These are phyloP conservation scores for Colletotrichum magnum DNA, from an alignment of 2,329 filamentous ascomycete genomes.

Conservation along the genomic window DNA sequence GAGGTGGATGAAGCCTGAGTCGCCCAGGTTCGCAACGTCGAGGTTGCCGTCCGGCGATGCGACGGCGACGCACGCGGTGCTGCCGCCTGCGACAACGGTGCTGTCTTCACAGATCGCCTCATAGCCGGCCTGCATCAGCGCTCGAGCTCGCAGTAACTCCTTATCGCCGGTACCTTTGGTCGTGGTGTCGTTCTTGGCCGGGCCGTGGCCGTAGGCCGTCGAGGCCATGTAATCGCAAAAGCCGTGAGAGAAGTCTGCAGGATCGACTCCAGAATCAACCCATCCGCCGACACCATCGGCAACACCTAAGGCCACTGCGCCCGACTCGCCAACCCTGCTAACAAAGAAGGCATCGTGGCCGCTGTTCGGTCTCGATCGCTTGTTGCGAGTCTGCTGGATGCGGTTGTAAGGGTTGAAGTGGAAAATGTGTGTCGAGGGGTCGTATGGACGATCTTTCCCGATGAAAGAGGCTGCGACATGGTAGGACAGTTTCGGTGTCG, in stretches of 20 bases:
- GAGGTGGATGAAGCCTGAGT: conserved; percentile 93
- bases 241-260: conserved; percentile 94
- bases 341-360: conserved; percentile 98
- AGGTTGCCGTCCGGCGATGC: conserved; percentile 80
- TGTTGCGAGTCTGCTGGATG: conserved; percentile 67
- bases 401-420: conserved; percentile 78
- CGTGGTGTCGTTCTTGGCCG: conserved; percentile 47
- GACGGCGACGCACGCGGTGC: conserved; percentile 91
- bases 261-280: conserved; percentile 92
- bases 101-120: conserved; percentile 83
- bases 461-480: conserved; percentile 82
- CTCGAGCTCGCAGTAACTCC: conserved; percentile 41
- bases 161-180: conserved; percentile 31
- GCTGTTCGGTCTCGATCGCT: conserved; percentile 78
- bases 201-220: conserved; percentile 72
- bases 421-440: conserved; percentile 78
- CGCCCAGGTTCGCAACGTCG: conserved; percentile 93
- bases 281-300: conserved; percentile 97
- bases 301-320: conserved; percentile 85
- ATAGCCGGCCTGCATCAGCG: conserved; percentile 86
- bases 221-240: conserved; percentile 94
- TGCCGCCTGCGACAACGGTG: conserved; percentile 84
- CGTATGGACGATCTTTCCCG: conserved; percentile 78
- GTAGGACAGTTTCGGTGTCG: conserved; percentile 67
- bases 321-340: conserved; percentile 79